These are phyloP conservation scores for Platismatia glauca DNA, from an alignment of 495 filamentous ascomycete genomes.

Conservation along the genomic window DNA sequence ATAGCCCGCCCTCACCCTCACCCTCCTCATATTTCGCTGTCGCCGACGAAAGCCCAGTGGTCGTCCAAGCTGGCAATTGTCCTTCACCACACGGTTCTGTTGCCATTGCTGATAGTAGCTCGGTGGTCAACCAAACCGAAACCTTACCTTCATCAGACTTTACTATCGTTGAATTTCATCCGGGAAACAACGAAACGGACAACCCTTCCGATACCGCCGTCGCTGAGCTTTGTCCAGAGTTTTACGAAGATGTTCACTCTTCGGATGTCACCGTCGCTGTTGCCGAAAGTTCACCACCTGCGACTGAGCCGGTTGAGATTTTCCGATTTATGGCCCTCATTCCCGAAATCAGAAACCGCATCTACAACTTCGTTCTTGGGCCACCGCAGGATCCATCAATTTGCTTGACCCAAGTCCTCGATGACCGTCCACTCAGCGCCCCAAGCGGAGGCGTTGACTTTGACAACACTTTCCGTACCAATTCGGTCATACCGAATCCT, in stretches of 20 bases:
- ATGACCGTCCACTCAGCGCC: background rate
- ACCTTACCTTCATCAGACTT: background rate
- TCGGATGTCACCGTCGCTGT: background rate
- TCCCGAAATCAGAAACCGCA: slow-evolving; percentile 23
- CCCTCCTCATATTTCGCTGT: background rate
- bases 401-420: background rate
- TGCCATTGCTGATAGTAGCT: background rate
- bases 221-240: background rate
- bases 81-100: background rate
- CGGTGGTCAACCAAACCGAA: background rate
- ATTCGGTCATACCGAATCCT: background rate
- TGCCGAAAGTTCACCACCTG: background rate
- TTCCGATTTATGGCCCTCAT: slow-evolving; percentile 13
- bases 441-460: background rate
- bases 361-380: slow-evolving; percentile 26
- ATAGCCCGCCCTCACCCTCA: background rate
- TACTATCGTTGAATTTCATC: background rate
- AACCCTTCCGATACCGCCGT: background rate
- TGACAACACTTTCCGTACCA: background rate
- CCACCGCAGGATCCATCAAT: background rate
- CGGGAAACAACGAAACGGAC: background rate
- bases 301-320: background rate
- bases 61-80: background rate
- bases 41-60: background rate
- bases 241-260: background rate